Conservation (phyloP, 1,284 basidiomycete species). For the Pseudozyma sp. region DNA sequence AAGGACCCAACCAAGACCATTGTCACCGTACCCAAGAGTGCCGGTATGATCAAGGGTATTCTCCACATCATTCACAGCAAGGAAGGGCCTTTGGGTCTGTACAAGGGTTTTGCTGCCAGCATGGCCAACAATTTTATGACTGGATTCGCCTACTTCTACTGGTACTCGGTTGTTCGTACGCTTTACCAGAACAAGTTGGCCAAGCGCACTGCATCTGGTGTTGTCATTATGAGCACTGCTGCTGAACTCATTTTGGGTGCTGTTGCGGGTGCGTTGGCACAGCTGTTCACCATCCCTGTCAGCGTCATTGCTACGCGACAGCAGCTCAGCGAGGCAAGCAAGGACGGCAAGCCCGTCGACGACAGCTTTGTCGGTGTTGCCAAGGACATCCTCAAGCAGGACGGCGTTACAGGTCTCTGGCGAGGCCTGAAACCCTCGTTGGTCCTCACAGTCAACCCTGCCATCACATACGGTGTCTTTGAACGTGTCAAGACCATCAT, state of each 20-base stretch:
- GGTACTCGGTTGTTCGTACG: constrained; percentile 89
- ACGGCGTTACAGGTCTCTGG: constrained; percentile 93
- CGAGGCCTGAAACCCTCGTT: constrained; percentile 90
- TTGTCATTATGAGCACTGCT: constrained; percentile 56
- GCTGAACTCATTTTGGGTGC: constrained; percentile 82
- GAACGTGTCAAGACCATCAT: constrained; percentile 80
- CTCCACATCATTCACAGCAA: constrained; percentile 61
- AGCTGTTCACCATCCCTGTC: constrained; percentile 98
- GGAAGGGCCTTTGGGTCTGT: constrained; percentile 75
- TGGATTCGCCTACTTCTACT: constrained; percentile 99
- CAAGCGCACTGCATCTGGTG: constrained; percentile 39
- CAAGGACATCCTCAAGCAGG: constrained; percentile 88
- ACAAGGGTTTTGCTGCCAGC: constrained; percentile 94
- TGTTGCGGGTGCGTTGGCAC: constrained; percentile 90
- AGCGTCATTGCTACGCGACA: constrained; percentile 97
- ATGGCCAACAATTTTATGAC: constrained; percentile 97
- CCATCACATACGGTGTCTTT: constrained; percentile 97
- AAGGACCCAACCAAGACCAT: constrained; percentile 75
- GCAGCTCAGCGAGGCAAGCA: constrained; percentile 72
- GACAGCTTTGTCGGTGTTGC: constrained; percentile 79
- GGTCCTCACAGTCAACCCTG: constrained; percentile 92
- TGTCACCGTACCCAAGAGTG: constrained; percentile 56
- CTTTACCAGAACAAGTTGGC: constrained; percentile 73
- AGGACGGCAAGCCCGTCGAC: constrained; percentile 69
- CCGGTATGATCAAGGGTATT: constrained; percentile 63